phyloP scores from a whole-genome alignment of 2,329 filamentous ascomycete genomes.

The Aspergillaceae sp. region DNA sequence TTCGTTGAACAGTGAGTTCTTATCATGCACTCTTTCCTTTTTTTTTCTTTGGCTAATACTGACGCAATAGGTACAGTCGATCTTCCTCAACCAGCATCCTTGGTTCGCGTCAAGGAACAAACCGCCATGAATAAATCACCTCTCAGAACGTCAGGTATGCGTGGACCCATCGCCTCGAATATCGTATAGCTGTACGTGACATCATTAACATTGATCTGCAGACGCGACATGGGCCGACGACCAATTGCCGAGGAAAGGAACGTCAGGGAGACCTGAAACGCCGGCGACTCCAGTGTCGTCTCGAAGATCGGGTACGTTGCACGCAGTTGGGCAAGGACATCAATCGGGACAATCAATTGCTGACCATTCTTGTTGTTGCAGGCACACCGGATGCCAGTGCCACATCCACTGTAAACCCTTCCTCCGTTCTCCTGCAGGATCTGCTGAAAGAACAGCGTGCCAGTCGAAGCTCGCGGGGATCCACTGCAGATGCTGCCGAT shows the following conservation, averaged over 20 bases:
- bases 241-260: slow-evolving; percentile 17
- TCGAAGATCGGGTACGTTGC: slow-evolving; percentile 16
- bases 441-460: slow-evolving; percentile 36
- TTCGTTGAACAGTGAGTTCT: slow-evolving; percentile 4
- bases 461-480: slow-evolving; percentile 23
- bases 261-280: slow-evolving; percentile 13
- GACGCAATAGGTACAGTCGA: slow-evolving; percentile 10
- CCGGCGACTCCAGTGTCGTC: slow-evolving; percentile 13
- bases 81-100: slow-evolving; percentile 18
- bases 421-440: slow-evolving; percentile 32
- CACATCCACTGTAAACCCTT: slow-evolving; percentile 28
- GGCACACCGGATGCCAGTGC: slow-evolving; percentile 23
- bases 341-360: slow-evolving; percentile 1
- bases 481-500: slow-evolving; percentile 14
- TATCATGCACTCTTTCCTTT: slow-evolving; percentile 2
- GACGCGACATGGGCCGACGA: slow-evolving; percentile 25
- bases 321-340: background rate
- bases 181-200: background rate
- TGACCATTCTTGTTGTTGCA: slow-evolving; percentile 9
- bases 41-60: background rate
- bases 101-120: slow-evolving; percentile 24
- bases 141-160: slow-evolving; percentile 10
- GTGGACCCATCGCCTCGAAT: background rate
- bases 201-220: background rate
- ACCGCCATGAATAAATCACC: slow-evolving; percentile 24